Percentiles rank a stretch among this genome's conserved stretches.
Conservation (phyloP, 1,284 basidiomycete species). For the Cystobasidium slooffiae region DNA sequence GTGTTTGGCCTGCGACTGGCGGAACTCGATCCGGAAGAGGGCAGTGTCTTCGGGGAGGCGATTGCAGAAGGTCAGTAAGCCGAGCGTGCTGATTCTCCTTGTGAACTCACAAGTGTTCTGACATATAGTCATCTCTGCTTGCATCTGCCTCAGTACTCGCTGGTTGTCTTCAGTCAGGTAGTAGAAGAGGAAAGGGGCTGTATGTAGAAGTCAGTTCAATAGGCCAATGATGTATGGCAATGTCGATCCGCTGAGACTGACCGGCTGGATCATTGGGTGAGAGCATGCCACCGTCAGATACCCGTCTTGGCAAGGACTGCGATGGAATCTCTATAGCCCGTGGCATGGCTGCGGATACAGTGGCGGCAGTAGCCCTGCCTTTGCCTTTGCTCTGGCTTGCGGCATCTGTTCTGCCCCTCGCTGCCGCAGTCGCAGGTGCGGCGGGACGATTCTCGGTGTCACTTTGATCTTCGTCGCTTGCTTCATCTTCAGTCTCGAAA, state of each 20-base stretch:
- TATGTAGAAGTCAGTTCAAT: not conserved
- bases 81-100: not conserved
- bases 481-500: conserved; percentile 20
- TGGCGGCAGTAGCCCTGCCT: conserved; percentile 18
- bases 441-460: conserved; percentile 21
- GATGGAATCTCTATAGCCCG: not conserved
- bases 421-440: not conserved
- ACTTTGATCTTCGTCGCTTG: conserved; percentile 9
- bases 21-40: conserved; percentile 28
- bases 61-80: not conserved
- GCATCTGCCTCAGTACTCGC: not conserved
- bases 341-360: not conserved
- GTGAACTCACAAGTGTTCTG: not conserved
- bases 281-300: not conserved
- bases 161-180: conserved; percentile 14
- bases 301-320: not conserved
- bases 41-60: conserved; percentile 6
- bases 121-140: conserved; percentile 21
- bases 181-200: conserved; percentile 42
- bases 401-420: not conserved
- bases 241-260: not conserved
- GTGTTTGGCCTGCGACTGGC: conserved; percentile 27
- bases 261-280: conserved; percentile 13
- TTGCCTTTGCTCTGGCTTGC: not conserved
- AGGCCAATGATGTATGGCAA: not conserved